Base-by-base conservation (phyloP, 768 basidiomycete genomes). In the Auriscalpium microsporum region DNA sequence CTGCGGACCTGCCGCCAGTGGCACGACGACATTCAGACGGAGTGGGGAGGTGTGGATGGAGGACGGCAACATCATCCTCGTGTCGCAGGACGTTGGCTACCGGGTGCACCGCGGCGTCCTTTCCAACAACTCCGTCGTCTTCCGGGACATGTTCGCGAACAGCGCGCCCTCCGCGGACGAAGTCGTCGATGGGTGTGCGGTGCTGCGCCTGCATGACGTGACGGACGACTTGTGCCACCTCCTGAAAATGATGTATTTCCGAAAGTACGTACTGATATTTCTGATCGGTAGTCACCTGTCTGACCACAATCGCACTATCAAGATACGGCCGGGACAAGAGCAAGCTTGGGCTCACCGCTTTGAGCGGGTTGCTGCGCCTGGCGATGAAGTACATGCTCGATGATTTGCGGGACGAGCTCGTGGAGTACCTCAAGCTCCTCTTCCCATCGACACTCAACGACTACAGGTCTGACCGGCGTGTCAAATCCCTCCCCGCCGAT, bases 21-120 rank as follows among this genome's bases (percentile, higher is more conserved):
- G 44, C 44, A 45, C 44, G 44, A 21, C 34, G 11, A 17, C 5
- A 8, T 55, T 57, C 44, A 40, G 10, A 2, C 50, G 47, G 10
- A 57, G 57, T 53, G 34, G 35, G 21, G 60, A 63, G 8, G 14
- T 62, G n/a, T 66, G 65, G 65, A 65, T 62, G 49, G 53, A 55
- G 21, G 67, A 68, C 49, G 67, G 67, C 11, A 66, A 56, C 47
- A 57, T 68, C 33, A 59, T 68, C 28, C 54, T 68, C 35, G 52
- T 60, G 17, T 64, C 62, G 28, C 58, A 60, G 17, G 55, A 45
- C 21, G 64, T 57, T 14, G 58, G 58, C 19, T 68, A 64, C 52
- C 65, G 65, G 28, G 64, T 68, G 4, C 63, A 65, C 48, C 44
- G 48, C 19, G 50, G 59, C 19, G 33, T 63, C 35, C 40, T 65